phyloP scores from a whole-genome alignment of 2,329 filamentous ascomycete species.

The Xylaria sp. region DNA sequence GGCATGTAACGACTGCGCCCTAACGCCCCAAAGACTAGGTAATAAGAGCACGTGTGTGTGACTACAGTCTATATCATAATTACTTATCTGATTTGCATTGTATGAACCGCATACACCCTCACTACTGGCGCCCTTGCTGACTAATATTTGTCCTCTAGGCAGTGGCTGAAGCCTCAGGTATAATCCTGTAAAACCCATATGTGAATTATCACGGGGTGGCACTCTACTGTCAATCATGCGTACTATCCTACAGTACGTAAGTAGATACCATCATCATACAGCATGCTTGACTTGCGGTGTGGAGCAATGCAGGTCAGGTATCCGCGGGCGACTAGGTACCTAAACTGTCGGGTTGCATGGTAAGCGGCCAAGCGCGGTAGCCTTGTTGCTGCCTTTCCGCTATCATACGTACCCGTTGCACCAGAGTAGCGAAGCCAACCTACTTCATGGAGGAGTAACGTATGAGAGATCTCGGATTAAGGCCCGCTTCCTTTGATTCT shows the following conservation, averaged over 20 bases:
- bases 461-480: background rate
- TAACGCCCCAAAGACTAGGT: background rate
- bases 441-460: background rate
- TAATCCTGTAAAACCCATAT: slow-evolving; percentile 11
- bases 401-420: background rate
- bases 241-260: background rate
- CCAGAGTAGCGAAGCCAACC: background rate
- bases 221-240: slow-evolving; percentile 18
- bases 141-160: background rate
- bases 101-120: background rate
- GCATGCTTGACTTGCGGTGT: background rate
- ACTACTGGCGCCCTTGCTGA: background rate
- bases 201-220: slow-evolving; percentile 16
- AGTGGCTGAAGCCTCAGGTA: slow-evolving; percentile 1
- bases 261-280: background rate
- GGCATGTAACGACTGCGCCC: slow-evolving; percentile 1
- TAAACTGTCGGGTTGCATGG: slow-evolving; percentile 19
- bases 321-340: slow-evolving; percentile 4
- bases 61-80: background rate
- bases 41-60: background rate
- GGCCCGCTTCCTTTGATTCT: background rate
- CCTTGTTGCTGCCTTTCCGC: slow-evolving; percentile 1
- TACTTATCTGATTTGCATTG: background rate
- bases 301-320: background rate
- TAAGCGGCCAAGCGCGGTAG: slow-evolving; percentile 21